Percentiles rank a stretch among this genome's conserved stretches.
Evolutionary conservation across 192 early-diverging fungal species (phyloP).

Genomic region (Backusella circina): DNA sequence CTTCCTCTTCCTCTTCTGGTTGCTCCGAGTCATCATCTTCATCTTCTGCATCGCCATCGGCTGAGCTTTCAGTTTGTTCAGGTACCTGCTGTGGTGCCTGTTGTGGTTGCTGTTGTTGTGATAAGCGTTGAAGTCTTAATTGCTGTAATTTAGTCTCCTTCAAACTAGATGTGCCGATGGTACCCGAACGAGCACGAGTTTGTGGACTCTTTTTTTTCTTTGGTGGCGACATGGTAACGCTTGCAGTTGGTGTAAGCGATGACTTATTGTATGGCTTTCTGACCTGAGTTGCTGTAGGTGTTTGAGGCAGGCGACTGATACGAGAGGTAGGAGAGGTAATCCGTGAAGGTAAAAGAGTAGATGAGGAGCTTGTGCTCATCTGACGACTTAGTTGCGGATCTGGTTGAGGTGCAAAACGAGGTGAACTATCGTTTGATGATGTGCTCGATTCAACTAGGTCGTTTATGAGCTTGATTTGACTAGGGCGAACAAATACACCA

Average conservation of each 20-base stretch:
- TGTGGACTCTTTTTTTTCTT: background rate
- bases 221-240: background rate
- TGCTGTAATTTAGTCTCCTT: conserved; percentile 14
- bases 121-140: conserved; percentile 2
- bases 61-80: conserved; percentile 18
- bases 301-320: conserved; percentile 5
- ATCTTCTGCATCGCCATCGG: conserved; percentile 24
- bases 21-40: conserved; percentile 31
- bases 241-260: conserved; percentile 13
- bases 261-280: conserved; percentile 11
- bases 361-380: conserved; percentile 12
- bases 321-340: conserved; percentile 16
- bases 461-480: conserved; percentile 43
- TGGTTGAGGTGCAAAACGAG: conserved; percentile 24
- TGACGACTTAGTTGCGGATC: conserved; percentile 16
- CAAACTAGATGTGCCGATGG: background rate
- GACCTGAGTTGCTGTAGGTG: background rate
- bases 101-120: conserved; percentile 9
- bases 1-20: background rate
- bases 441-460: background rate
- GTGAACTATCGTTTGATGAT: conserved; percentile 4
- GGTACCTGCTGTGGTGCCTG: conserved; percentile 14
- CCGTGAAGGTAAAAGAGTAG: conserved; percentile 22
- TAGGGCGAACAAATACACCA: conserved; percentile 74
- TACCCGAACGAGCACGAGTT: conserved; percentile 13